A percentile compares a stretch with the other conserved stretches of the same genome.
Evolutionary conservation across 495 filamentous ascomycete species (phyloP).

Genomic region (Pseudoneurospora amorphoporcata): DNA sequence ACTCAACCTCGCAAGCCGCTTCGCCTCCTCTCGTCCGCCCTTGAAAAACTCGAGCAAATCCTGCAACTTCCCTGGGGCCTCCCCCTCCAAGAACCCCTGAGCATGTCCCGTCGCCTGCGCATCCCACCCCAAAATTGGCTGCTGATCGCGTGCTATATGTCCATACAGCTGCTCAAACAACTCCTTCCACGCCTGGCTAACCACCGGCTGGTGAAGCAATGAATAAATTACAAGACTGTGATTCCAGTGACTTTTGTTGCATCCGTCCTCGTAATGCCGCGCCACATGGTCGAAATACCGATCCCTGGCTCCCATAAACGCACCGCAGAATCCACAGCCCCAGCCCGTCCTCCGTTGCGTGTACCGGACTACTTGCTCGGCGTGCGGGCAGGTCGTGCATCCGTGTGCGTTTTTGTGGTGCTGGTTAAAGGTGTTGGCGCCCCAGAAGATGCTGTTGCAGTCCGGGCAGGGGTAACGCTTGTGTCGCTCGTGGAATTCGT

Average conservation of each 20-base stretch:
- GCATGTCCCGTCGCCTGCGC: conserved; percentile 33
- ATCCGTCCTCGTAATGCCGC: conserved; percentile 37
- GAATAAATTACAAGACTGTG: conserved; percentile 42
- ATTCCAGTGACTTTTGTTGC: conserved; percentile 38
- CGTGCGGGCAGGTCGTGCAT: conserved; percentile 39
- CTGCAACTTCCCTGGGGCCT: conserved; percentile 38
- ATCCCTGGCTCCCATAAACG: conserved; percentile 34
- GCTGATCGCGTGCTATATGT: conserved; percentile 28
- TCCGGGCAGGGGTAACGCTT: conserved; percentile 39
- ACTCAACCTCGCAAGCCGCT: conserved; percentile 29
- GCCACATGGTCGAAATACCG: conserved; percentile 43
- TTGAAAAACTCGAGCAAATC: conserved; percentile 41
- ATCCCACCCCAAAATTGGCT: conserved; percentile 39
- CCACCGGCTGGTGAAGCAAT: conserved; percentile 38
- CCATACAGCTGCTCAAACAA: conserved; percentile 29
- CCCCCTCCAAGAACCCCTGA: conserved; percentile 37
- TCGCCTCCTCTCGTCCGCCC: conserved; percentile 29
- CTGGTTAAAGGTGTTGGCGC: conserved; percentile 40
- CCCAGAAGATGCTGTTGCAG: conserved; percentile 42
- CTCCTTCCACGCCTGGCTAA: conserved; percentile 37
- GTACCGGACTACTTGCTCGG: conserved; percentile 33
- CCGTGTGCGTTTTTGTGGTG: conserved; percentile 42
- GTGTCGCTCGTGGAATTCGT: conserved; percentile 43
- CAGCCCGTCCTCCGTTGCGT: conserved; percentile 23
- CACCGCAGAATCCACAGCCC: conserved; percentile 42